Evolutionary conservation across 495 filamentous ascomycete genomes (phyloP).

Genomic region (Acidiella bohemica): DNA sequence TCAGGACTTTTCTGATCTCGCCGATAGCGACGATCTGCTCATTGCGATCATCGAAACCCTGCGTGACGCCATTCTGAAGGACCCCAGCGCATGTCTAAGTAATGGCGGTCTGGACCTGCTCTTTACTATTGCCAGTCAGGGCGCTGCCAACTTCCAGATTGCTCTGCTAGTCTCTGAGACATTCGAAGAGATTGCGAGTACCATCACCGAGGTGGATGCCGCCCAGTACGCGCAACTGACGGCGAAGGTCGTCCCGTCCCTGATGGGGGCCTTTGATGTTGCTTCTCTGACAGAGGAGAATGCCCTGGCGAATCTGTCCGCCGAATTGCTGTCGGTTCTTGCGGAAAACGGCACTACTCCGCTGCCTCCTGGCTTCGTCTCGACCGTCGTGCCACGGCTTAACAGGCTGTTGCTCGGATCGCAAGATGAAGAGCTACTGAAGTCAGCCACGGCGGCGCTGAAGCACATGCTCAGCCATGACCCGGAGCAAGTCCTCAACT

Average conservation of each 20-base stretch:
- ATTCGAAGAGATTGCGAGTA: conserved; percentile 71
- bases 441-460: conserved; percentile 72
- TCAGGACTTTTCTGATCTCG: conserved; percentile 67
- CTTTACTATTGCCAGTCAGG: conserved; percentile 77
- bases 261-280: conserved; percentile 80
- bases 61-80: conserved; percentile 64
- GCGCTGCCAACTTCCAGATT: conserved; percentile 76
- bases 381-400: conserved; percentile 72
- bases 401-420: conserved; percentile 66
- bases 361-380: conserved; percentile 74
- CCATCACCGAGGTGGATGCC: conserved; percentile 47
- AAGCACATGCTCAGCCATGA: conserved; percentile 81
- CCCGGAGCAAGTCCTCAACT: conserved; percentile 70
- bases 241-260: conserved; percentile 69
- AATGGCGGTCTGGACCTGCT: conserved; percentile 62
- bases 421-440: conserved; percentile 70
- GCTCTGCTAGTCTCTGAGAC: conserved; percentile 71
- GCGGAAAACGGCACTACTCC: conserved; percentile 69
- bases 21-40: conserved; percentile 79
- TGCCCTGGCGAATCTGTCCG: conserved; percentile 68
- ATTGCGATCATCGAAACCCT: conserved; percentile 83
- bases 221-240: conserved; percentile 70
- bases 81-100: conserved; percentile 52
- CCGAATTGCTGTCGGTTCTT: conserved; percentile 68
- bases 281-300: conserved; percentile 72